These are phyloP conservation scores for Otatea glauca DNA, from an alignment of 176 grass and related monocot genomes.

Conservation along the genomic window DNA sequence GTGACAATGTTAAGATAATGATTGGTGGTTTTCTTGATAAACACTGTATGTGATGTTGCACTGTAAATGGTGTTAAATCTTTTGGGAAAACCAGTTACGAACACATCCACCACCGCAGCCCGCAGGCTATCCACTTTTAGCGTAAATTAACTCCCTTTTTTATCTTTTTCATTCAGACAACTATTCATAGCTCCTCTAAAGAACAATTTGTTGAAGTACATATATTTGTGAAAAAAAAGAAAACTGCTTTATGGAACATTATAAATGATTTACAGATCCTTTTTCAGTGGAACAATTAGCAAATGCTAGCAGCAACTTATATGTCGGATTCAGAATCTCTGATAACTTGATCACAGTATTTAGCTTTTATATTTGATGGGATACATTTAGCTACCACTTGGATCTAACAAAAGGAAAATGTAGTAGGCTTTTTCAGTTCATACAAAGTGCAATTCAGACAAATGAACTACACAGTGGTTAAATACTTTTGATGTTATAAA, in stretches of 20 bases:
- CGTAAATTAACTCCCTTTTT: not conserved
- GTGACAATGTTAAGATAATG: not conserved
- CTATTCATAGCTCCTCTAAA: not conserved
- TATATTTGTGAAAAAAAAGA: not conserved
- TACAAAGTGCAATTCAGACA: not conserved
- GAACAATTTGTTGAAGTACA: not conserved
- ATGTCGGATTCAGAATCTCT: not conserved
- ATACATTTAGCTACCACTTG: not conserved
- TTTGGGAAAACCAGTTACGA: not conserved
- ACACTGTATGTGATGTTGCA: not conserved
- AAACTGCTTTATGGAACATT: not conserved
- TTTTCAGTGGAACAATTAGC: not conserved
- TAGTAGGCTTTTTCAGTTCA: not conserved
- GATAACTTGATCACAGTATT: not conserved
- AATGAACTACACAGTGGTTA: not conserved
- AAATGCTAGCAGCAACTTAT: not conserved
- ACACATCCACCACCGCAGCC: not conserved
- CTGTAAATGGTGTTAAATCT: not conserved
- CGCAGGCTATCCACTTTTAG: not conserved
- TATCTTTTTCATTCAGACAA: not conserved
- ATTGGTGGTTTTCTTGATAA: not conserved
- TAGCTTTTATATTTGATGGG: not conserved
- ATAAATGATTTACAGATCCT: not conserved
- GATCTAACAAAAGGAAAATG: slow-evolving; percentile 1
- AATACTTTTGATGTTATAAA: not conserved